Evolutionary conservation across 2,329 filamentous ascomycete species (phyloP).

Genomic region (Aspergillus cejpii): DNA sequence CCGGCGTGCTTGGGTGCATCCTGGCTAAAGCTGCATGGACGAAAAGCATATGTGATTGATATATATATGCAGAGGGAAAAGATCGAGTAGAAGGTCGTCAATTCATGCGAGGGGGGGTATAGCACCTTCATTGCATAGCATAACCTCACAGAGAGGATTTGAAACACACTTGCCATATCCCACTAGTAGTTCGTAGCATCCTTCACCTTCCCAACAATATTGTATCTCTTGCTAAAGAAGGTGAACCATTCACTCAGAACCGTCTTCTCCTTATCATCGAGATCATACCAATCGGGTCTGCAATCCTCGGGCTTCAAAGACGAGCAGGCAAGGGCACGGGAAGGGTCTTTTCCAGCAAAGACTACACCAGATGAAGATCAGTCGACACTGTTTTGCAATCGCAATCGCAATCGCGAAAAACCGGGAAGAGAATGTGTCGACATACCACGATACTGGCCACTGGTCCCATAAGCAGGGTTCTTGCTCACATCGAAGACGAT

Average conservation of each 20-base stretch:
- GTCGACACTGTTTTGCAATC: background rate
- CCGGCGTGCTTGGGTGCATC: conserved; percentile 2
- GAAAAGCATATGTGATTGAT: conserved; percentile 15
- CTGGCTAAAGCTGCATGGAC: background rate
- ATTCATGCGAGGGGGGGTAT: conserved; percentile 1
- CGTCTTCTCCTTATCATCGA: conserved; percentile 77
- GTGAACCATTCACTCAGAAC: conserved; percentile 87
- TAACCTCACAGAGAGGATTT: background rate
- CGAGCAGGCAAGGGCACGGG: conserved; percentile 78
- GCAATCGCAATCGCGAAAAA: background rate
- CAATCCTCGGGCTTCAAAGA: conserved; percentile 83
- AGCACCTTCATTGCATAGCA: background rate
- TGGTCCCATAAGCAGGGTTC: conserved; percentile 77
- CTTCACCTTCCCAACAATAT: conserved; percentile 54
- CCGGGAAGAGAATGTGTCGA: conserved; percentile 9
- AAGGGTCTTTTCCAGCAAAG: conserved; percentile 92
- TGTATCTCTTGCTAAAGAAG: conserved; percentile 96
- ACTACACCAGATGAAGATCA: conserved; percentile 52
- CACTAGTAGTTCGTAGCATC: conserved; percentile 33
- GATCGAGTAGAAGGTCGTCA: background rate
- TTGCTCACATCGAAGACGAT: conserved; percentile 90
- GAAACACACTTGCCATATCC: conserved; percentile 9
- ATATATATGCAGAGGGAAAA: background rate
- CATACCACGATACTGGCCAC: conserved; percentile 78
- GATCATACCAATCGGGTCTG: conserved; percentile 70